These are phyloP conservation scores for Ustilago tritici DNA, from an alignment of 1,284 basidiomycete species.

Conservation along the genomic window DNA sequence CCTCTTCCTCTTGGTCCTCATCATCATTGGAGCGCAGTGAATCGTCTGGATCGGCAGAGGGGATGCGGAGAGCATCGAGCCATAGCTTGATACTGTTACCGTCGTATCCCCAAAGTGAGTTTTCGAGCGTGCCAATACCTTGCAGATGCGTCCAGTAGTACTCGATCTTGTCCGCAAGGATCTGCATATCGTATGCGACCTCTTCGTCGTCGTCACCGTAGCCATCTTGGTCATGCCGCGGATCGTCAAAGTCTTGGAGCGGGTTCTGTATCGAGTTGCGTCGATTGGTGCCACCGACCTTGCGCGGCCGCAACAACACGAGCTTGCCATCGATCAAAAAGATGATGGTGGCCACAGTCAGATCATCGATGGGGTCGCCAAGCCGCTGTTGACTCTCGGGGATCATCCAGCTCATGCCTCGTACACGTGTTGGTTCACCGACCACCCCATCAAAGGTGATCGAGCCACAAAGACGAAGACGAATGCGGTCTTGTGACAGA, in stretches of 20 bases:
- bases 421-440: conserved; percentile 83
- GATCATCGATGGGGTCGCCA: conserved; percentile 92
- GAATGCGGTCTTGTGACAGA: conserved; percentile 84
- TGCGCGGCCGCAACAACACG: conserved; percentile 77
- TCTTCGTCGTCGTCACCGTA: conserved; percentile 77
- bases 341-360: conserved; percentile 92
- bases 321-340: conserved; percentile 96
- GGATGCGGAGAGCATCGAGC: conserved; percentile 93
- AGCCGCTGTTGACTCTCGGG: conserved; percentile 91
- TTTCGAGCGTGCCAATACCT: conserved; percentile 90
- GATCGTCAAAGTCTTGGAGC: conserved; percentile 32
- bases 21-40: conserved; percentile 21
- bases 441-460: conserved; percentile 95
- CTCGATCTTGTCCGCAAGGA: conserved; percentile 93
- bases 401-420: conserved; percentile 97
- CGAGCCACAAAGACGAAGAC: conserved; percentile 86
- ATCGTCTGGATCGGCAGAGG: conserved; percentile 32
- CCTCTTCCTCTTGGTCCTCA: conserved; percentile 57
- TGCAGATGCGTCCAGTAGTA: conserved; percentile 98
- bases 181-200: conserved; percentile 97
- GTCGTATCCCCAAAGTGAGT: conserved; percentile 97
- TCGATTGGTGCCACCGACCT: conserved; percentile 23
- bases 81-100: conserved; percentile 89
- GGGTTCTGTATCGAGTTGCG: background rate
- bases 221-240: conserved; percentile 14